Base-by-base conservation (phyloP, 306 rosid genomes). In the Lathyrus aphaca region DNA sequence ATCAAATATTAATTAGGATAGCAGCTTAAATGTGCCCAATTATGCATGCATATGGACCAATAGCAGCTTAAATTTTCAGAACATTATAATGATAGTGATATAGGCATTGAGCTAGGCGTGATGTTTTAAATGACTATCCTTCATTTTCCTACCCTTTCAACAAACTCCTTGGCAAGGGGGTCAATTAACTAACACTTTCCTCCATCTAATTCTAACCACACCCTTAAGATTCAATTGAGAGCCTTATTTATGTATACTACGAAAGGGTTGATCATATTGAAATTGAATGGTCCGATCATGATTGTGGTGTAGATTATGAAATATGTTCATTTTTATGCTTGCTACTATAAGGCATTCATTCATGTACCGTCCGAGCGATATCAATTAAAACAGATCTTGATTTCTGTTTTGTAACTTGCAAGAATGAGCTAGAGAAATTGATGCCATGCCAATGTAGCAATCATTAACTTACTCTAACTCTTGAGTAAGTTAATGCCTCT, bases 261-360 rank as follows among this genome's bases (percentile, higher is more conserved):
- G 8, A 53, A 53, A 53, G 13, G 2, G 32, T 53, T 11, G 27
- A 18, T 18, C 17, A 15, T 53, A 45, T 25, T 55, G 49, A 54
- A 63, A 19, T 30, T 70, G 54, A 70, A 30, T 16, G 72, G 62
- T 63, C 45, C 23, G 50, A 42, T 77, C 6, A 8, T 76, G 65
- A 5, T 21, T 69, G 42, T 54, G 67, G 55, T 46, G 43, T 56
- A 44, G 23, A 45, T 57, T 21, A 17, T 54, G 70, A 32, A 65
- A 29, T 64, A 19, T 38, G 17, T 64, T 71, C 15, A 15, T 64
- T 63, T n/a, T 77, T 55, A 30, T 71, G 40, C 61, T 70, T 44
- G 61, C 51, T 54, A 63, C 43, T 16, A 13, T 21, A 43, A 42
- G 44, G 27, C 39, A 48, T 42, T 6, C 38, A 18, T 42, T 55